Evolutionary conservation across 208 protist genomes (phyloP), one percentile per base, ranked within the genome.

Genomic region (Wallacemonas rigidus): DNA sequence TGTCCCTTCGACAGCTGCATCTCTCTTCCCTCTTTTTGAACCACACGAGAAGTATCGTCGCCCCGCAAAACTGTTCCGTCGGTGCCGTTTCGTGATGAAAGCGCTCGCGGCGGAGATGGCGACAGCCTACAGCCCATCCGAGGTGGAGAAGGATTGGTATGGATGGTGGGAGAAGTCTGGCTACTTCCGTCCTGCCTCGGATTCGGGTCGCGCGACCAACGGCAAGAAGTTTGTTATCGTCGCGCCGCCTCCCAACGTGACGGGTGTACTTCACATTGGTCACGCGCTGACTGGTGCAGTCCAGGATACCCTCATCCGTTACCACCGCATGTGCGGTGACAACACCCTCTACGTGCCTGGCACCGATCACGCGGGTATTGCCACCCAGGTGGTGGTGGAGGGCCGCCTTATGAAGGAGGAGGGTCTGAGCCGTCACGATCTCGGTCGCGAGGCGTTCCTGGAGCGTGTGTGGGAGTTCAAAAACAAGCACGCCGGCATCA

Each of bases 171-270:
- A 99, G 80, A 74, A 91, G 39, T 82, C 80, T 8, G 98, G 97
- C 60, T 99, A 97, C 79, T 99, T 99, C 79, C 85, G 91, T 47
- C 96, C 97, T 36, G 80, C 86, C 56, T 84, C 80, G n/a, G 93
- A 98, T 67, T 70, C 73, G 61, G 75, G 84, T 43, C 81, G 85
- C 47, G 72, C 82, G 67, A 86, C 82, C 55, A 86, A 72, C 48
- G 87, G 83, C 50, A 85, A 95, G 76, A 70, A 81, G 44, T 99
- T 99, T 75, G 88, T 98, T 12, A 98, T 99, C 71, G 86, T 99
- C 35, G 92, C 99, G 41, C 99, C 99, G 56, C 99, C 99, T 58
- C 99, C 99, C 12, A 99, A 99, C 80, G 99, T 99, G 39, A 99
- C 99, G 5, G 99, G 99, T 14, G 84, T 89, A 50, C 89, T 99